A percentile compares a stretch with the other conserved stretches of the same genome.
phyloP scores from a whole-genome alignment of 164 flowering plant species.

The Buxus sempervirens region DNA sequence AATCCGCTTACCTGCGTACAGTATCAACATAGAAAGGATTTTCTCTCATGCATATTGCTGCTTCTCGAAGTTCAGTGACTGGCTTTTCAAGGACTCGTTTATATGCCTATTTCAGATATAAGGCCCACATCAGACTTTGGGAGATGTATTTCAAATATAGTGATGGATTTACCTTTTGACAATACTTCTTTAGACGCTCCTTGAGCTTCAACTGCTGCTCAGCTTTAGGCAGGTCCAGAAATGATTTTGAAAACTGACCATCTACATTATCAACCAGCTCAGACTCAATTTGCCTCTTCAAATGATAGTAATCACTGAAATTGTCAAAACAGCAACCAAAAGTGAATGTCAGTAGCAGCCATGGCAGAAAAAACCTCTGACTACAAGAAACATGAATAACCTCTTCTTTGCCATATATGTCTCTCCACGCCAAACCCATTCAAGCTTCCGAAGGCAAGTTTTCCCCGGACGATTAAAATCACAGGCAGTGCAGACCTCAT shows the following conservation, averaged over 20 bases:
- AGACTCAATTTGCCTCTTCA: constrained; percentile 97
- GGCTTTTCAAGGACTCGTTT: constrained; percentile 93
- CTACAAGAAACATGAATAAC: constrained; percentile 31
- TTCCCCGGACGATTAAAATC: constrained; percentile 99
- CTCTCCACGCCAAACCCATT: constrained; percentile 99
- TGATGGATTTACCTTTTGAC: constrained; percentile 70
- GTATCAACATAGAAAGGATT: constrained; percentile 96
- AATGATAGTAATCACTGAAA: constrained; percentile 86
- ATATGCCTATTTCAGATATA: constrained; percentile 57
- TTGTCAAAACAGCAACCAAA: constrained; percentile 1
- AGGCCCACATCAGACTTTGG: constrained; percentile 1
- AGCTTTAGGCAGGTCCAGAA: constrained; percentile 76
- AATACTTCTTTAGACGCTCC: constrained; percentile 92
- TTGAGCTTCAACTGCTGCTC: constrained; percentile 84
- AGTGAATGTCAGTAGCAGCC: constrained; percentile 5
- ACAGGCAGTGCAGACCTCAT: constrained; percentile 96
- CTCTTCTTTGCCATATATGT: constrained; percentile 91
- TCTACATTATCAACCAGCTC: constrained; percentile 64
- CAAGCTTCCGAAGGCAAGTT: constrained; percentile 92
- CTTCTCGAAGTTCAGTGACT: constrained; percentile 87
- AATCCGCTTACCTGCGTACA: constrained; percentile 77
- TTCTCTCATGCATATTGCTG: constrained; percentile 99
- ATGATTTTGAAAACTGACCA: constrained; percentile 65
- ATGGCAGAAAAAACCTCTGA: neutral
- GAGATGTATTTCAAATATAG: neutral